These are phyloP conservation scores for Astragalus membranaceus DNA, from an alignment of 306 rosid species.

Conservation along the genomic window DNA sequence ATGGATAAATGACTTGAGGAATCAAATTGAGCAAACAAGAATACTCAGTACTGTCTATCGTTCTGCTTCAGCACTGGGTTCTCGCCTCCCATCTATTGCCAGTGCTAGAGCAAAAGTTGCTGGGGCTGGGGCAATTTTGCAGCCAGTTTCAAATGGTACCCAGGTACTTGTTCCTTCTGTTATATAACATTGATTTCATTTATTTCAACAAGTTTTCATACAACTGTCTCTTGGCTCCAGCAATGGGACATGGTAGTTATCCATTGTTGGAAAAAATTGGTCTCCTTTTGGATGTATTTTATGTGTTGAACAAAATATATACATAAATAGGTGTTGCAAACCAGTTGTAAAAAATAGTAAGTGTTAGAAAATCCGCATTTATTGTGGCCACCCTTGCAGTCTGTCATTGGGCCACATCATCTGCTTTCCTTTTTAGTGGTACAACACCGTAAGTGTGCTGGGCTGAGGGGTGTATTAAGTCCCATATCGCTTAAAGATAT, in stretches of 20 bases:
- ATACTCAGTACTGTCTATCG: slow-evolving; percentile 91
- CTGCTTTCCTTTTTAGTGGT: too few relatives aligned
- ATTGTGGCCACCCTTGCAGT: too few relatives aligned
- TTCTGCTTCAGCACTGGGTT: slow-evolving; percentile 95
- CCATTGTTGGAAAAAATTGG: background rate
- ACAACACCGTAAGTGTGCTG: too few relatives aligned
- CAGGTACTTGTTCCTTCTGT: slow-evolving; percentile 47
- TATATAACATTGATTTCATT: background rate
- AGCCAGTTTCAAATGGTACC: slow-evolving; percentile 91
- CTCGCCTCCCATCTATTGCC: slow-evolving; percentile 93
- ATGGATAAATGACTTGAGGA: slow-evolving; percentile 92
- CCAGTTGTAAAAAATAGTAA: background rate
- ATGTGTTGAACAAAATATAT: background rate
- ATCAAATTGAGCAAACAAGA: slow-evolving; percentile 87
- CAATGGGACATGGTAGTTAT: background rate
- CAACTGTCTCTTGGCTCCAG: background rate
- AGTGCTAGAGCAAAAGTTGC: slow-evolving; percentile 89
- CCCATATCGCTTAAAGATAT: too few relatives aligned
- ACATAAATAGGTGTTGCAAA: background rate
- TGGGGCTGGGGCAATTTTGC: slow-evolving; percentile 88
- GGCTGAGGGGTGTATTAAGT: too few relatives aligned
- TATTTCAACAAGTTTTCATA: background rate
- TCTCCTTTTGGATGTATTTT: background rate
- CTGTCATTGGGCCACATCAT: too few relatives aligned
- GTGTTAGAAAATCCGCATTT: too few relatives aligned